Conservation (phyloP, 805 yeast species). For the Metschnikowia rubicola region DNA sequence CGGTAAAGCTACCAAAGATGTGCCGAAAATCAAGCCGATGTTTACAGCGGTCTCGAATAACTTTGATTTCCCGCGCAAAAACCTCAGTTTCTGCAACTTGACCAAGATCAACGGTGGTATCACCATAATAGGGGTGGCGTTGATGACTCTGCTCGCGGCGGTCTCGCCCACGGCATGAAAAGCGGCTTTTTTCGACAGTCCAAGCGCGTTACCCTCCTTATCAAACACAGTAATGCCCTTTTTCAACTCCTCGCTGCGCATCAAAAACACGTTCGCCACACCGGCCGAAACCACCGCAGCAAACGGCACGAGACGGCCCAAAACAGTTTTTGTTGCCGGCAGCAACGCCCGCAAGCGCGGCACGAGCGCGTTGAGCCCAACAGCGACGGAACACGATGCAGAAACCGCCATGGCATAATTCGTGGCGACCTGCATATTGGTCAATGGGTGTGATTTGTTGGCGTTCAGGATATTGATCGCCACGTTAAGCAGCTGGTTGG, state of each 20-base stretch:
- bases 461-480: constrained; percentile 96
- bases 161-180: constrained; percentile 94
- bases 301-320: constrained; percentile 91
- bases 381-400: constrained; percentile 93
- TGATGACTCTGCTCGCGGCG: constrained; percentile 89
- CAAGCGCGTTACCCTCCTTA: constrained; percentile 56
- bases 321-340: constrained; percentile 65
- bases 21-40: constrained; percentile 77
- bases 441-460: constrained; percentile 88
- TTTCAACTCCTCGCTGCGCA: constrained; percentile 92
- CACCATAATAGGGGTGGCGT: constrained; percentile 95
- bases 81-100: constrained; percentile 61
- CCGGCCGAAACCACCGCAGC: constrained; percentile 99
- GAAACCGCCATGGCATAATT: constrained; percentile 86
- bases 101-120: constrained; percentile 86
- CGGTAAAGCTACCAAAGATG: constrained; percentile 86
- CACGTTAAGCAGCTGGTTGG: constrained; percentile 94
- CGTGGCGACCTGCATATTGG: constrained; percentile 70
- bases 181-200: constrained; percentile 82
- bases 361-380: constrained; percentile 88
- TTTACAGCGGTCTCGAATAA: constrained; percentile 68
- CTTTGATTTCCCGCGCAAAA: constrained; percentile 65
- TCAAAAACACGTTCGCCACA: constrained; percentile 88
- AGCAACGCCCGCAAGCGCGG: constrained; percentile 72
- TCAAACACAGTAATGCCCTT: constrained; percentile 77